phyloP scores from a whole-genome alignment of 2,329 filamentous ascomycete genomes.

The Pseudodiploospora longispora region DNA sequence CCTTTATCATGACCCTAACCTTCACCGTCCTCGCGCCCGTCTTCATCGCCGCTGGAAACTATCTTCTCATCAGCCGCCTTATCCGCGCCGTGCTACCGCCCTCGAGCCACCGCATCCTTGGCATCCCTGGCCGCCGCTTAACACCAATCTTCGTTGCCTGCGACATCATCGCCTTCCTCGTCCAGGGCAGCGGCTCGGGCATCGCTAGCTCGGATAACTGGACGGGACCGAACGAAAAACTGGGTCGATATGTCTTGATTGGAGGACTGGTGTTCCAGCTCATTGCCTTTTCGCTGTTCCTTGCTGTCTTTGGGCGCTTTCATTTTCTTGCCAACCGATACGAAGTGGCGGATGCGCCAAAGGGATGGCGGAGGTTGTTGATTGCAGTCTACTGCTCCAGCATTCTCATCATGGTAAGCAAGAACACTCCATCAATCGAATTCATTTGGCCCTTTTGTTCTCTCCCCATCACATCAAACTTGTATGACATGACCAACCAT shows the following conservation, averaged over 20 bases:
- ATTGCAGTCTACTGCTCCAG: conserved; percentile 35
- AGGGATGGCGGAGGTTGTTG: conserved; percentile 30
- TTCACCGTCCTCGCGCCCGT: conserved; percentile 42
- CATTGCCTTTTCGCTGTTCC: conserved; percentile 30
- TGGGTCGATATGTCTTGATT: conserved; percentile 34
- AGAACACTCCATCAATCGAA: background rate
- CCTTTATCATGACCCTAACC: conserved; percentile 30
- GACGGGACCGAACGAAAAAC: conserved; percentile 28
- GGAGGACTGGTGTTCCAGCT: conserved; percentile 33
- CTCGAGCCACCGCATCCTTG: conserved; percentile 25
- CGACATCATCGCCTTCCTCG: conserved; percentile 36
- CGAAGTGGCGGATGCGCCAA: conserved; percentile 18
- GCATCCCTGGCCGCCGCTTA: conserved; percentile 28
- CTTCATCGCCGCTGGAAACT: conserved; percentile 41
- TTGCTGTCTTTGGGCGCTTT: conserved; percentile 31
- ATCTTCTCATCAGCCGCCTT: conserved; percentile 41
- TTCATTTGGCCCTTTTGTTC: too few species aligned
- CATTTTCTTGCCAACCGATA: conserved; percentile 20
- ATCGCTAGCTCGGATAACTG: conserved; percentile 36
- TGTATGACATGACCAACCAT: too few species aligned
- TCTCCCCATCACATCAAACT: too few species aligned
- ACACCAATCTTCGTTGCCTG: conserved; percentile 38
- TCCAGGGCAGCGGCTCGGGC: conserved; percentile 35
- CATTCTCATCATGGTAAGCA: conserved; percentile 35
- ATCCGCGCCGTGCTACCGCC: conserved; percentile 29